phyloP scores from a whole-genome alignment of 1,139 yeast species.

The Protomyces lactucae-debilis region DNA sequence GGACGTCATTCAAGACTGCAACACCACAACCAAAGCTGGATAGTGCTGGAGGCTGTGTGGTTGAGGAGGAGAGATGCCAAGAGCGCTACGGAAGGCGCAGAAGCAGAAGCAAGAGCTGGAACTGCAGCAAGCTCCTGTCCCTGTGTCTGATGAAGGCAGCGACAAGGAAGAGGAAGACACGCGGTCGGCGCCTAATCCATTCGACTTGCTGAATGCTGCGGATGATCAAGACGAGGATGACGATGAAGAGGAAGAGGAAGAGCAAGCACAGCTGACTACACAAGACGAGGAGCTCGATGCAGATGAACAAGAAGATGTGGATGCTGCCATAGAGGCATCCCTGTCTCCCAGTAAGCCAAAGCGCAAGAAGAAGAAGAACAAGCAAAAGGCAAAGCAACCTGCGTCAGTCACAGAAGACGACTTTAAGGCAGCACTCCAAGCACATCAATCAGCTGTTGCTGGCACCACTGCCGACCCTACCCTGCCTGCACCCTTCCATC shows the following conservation, averaged over 20 bases:
- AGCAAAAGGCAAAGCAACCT: not conserved
- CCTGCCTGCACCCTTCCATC: slow-evolving; percentile 4
- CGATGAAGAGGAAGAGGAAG: not conserved
- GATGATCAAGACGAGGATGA: not conserved
- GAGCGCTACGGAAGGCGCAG: slow-evolving; percentile 19
- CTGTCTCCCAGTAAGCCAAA: not conserved
- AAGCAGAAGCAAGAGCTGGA: slow-evolving; percentile 6
- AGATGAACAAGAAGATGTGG: not conserved
- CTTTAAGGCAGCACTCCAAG: slow-evolving; percentile 18
- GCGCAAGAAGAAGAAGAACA: slow-evolving; percentile 23
- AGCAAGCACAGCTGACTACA: not conserved
- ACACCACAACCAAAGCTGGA: too few species aligned
- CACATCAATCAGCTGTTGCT: slow-evolving; percentile 13
- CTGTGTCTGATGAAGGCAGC: not conserved
- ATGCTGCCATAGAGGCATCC: not conserved
- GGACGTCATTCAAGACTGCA: not conserved
- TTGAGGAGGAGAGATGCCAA: not conserved
- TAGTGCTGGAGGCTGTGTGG: not conserved
- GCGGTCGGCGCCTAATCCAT: slow-evolving; percentile 12
- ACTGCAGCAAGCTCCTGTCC: not conserved
- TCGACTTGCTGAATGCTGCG: slow-evolving; percentile 15
- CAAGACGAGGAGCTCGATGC: not conserved
- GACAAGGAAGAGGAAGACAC: slow-evolving; percentile 3
- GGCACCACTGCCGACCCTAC: not conserved
- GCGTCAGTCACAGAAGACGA: not conserved